A percentile compares a stretch with the other conserved stretches of the same genome.
These are phyloP conservation scores for Colletotrichum coccodes DNA, from an alignment of 2,329 filamentous ascomycete genomes.

Conservation along the genomic window DNA sequence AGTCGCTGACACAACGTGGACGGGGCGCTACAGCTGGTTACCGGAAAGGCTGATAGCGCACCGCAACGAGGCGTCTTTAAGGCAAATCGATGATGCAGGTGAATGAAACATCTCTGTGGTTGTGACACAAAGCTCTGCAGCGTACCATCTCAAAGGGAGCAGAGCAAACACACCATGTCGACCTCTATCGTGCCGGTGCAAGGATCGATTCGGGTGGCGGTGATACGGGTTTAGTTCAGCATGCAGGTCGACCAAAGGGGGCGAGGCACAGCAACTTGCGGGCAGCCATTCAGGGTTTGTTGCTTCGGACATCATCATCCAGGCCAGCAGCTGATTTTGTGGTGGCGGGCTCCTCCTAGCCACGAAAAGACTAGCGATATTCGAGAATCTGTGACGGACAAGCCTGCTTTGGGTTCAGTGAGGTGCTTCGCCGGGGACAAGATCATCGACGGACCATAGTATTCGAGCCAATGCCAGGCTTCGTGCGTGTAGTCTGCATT, in stretches of 20 bases:
- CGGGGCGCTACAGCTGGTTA: constrained; percentile 29
- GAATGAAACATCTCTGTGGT: constrained; percentile 20
- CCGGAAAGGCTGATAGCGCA: constrained; percentile 30
- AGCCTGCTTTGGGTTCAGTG: constrained; percentile 19
- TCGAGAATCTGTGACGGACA: constrained; percentile 12
- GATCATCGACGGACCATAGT: constrained; percentile 24
- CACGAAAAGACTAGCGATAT: constrained; percentile 23
- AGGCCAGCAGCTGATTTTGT: constrained; percentile 27
- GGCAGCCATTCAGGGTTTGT: constrained; percentile 1
- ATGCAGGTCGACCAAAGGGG: constrained; percentile 31
- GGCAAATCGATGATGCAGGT: constrained; percentile 33
- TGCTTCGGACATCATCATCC: constrained; percentile 1
- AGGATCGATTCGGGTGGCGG: constrained; percentile 16
- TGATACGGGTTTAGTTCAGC: constrained; percentile 29
- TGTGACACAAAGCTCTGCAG: constrained; percentile 30
- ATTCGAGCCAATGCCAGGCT: constrained; percentile 18
- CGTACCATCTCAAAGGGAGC: not conserved
- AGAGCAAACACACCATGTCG: constrained; percentile 25
- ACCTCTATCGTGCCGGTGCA: constrained; percentile 23
- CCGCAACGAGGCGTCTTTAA: constrained; percentile 23
- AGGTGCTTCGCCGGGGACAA: constrained; percentile 19
- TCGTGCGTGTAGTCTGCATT: constrained; percentile 8
- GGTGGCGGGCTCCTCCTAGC: constrained; percentile 15
- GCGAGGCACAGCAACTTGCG: constrained; percentile 22
- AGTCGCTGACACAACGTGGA: constrained; percentile 27